Evolutionary conservation across 495 filamentous ascomycete genomes (phyloP), one percentile per base, ranked within the genome.

Genomic region (Penicillium subrubescens): DNA sequence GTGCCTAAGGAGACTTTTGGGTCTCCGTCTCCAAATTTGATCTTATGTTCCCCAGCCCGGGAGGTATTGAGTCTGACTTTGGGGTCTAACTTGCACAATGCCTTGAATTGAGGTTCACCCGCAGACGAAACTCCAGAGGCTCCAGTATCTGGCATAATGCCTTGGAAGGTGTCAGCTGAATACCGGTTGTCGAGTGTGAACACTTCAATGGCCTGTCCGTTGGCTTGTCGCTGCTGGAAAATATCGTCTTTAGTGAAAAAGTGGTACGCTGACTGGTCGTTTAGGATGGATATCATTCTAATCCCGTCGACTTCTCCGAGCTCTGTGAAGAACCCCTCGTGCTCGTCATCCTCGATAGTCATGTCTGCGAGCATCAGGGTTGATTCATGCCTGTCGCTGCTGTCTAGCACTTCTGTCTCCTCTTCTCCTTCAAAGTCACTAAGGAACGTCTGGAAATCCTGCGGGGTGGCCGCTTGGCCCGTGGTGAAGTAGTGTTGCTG

Each of bases 381-480:
- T 31, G 52, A n/a, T 27, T 55, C 52, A 55, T 55, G 23, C 23
- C 52, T 55, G 35, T 55, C 52, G 52, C 29, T 55, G 52, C 34
- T 33, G 52, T 55, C 52, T 19, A 35, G 52, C 52, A n/a, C 52
- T 33, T 55, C 52, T 11, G 34, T 55, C 29, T 55, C 29, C 52
- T 55, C 52, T 17, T 27, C 29, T 27, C 52, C 52, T 55, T 55
- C 52, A 33, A 55, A 55, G 52, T 55, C 52, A 29, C 52, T 55
- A 33, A 55, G 29, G 29, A 55, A 55, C 29, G 35, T 55, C 34
- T 55, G 52, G 52, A 55, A 55, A 23, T 55, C 52, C 52, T 55
- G 52, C 19, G 52, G 52, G 27, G 52, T 55, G 52, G 52, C 29
- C 27, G 29, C 34, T 33, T 33, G 52, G 52, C 52, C 52, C 29